These are phyloP conservation scores for Agaricus subrufescens DNA, from an alignment of 768 basidiomycete genomes.

Conservation along the genomic window DNA sequence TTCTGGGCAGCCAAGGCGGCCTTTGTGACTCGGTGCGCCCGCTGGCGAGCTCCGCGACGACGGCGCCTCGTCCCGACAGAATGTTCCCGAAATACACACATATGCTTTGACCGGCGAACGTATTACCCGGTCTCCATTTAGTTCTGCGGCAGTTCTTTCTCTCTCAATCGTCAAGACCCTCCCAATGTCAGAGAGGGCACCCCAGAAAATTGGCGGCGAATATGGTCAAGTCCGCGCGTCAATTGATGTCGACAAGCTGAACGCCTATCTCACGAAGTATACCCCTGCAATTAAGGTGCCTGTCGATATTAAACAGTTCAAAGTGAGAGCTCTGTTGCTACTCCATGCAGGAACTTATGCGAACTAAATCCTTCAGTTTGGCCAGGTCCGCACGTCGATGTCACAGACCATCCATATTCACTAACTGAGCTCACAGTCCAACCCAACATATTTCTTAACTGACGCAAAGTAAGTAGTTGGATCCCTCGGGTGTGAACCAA, in stretches of 20 bases:
- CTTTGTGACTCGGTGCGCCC: too few relatives aligned
- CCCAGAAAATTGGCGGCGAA: constrained; percentile 64
- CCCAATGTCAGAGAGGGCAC: constrained; percentile 12
- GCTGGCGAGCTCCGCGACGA: too few relatives aligned
- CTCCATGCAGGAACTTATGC: not conserved
- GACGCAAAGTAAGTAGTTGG: constrained; percentile 55
- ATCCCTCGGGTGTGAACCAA: not conserved
- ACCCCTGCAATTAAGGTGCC: constrained; percentile 57
- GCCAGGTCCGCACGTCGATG: constrained; percentile 55
- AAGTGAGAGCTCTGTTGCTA: constrained; percentile 41
- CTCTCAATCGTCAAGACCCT: constrained; percentile 15
- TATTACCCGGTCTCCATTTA: not conserved
- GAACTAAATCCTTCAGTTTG: constrained; percentile 50
- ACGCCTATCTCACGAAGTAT: constrained; percentile 55
- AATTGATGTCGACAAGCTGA: constrained; percentile 62
- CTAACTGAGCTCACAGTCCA: constrained; percentile 51
- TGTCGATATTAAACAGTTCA: constrained; percentile 87
- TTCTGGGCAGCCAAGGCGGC: too few relatives aligned
- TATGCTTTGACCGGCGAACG: not conserved
- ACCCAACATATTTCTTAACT: constrained; percentile 93
- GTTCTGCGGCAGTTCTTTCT: not conserved
- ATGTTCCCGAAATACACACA: too few relatives aligned
- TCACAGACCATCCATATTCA: not conserved
- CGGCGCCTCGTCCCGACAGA: too few relatives aligned
- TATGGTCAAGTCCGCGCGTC: constrained; percentile 68